Conservation (phyloP, 202 grass and related monocot species). For the Bolboschoenoplectus hybrid region DNA sequence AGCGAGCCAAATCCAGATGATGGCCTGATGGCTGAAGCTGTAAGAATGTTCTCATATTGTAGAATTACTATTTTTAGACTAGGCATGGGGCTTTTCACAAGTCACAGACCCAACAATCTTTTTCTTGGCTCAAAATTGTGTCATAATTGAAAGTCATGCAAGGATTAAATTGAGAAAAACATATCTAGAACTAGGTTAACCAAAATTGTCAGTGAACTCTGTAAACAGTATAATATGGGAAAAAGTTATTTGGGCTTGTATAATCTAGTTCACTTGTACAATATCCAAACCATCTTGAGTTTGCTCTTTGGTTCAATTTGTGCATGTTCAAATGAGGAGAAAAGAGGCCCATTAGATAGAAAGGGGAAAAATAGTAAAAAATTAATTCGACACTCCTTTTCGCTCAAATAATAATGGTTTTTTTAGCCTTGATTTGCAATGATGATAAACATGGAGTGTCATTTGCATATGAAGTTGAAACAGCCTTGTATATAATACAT, state of each 20-base stretch:
- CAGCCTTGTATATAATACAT: neutral
- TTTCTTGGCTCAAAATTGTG: slow-evolving; percentile 9
- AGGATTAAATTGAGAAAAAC: neutral
- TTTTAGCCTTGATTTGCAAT: neutral
- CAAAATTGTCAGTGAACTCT: neutral
- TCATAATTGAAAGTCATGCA: neutral
- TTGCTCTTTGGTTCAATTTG: neutral
- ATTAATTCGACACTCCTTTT: neutral
- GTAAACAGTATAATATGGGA: neutral
- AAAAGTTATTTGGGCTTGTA: neutral
- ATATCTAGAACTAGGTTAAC: neutral
- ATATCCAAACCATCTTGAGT: neutral
- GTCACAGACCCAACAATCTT: neutral
- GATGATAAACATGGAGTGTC: neutral
- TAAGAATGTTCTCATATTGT: slow-evolving; percentile 51
- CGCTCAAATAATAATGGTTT: neutral
- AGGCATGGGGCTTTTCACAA: neutral
- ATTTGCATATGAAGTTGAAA: slow-evolving; percentile 6
- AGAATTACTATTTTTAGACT: slow-evolving; percentile 25
- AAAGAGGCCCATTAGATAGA: neutral
- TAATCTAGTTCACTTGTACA: neutral
- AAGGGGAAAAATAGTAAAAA: neutral
- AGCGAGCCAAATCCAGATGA: slow-evolving; percentile 94
- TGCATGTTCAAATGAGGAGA: neutral
- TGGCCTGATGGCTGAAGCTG: slow-evolving; percentile 92